These are phyloP conservation scores for Zygosaccharomyces siamensis DNA, from an alignment of 805 yeast species.

Conservation along the genomic window DNA sequence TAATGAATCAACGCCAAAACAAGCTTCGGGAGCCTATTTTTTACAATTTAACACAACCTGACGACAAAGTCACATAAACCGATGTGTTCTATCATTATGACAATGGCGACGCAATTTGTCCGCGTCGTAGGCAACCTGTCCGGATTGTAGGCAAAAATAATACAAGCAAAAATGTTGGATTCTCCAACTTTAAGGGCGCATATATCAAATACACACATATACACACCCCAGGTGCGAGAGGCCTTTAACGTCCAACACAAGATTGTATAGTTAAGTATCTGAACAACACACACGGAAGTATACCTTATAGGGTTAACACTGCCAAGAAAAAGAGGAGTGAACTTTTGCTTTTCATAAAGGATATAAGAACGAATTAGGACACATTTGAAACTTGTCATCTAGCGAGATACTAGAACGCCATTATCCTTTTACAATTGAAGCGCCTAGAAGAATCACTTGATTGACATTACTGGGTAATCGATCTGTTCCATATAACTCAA, in stretches of 20 bases:
- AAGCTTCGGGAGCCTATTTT: no score
- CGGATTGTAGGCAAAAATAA: background rate
- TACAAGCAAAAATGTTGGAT: slow-evolving; percentile 4
- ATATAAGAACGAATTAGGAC: no score
- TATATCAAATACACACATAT: background rate
- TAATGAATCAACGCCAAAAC: no score
- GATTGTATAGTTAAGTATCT: background rate
- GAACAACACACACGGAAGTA: background rate
- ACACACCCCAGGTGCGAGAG: slow-evolving; percentile 3
- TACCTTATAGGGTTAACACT: background rate
- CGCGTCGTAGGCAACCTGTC: slow-evolving; percentile 1
- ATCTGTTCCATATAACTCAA: background rate
- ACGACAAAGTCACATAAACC: no score
- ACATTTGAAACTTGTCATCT: no score
- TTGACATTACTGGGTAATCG: background rate
- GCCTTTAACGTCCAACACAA: background rate
- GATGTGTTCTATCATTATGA: background rate
- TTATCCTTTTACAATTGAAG: slow-evolving; percentile 1
- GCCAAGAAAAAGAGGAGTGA: background rate
- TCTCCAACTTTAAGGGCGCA: slow-evolving; percentile 5
- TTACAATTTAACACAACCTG: no score
- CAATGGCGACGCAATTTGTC: slow-evolving; percentile 1
- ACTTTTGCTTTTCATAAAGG: no score
- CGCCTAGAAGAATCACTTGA: slow-evolving; percentile 1
- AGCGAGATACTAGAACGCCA: no score